Evolutionary conservation across 768 basidiomycete genomes (phyloP).

Genomic region (Leccinum uliginosum): DNA sequence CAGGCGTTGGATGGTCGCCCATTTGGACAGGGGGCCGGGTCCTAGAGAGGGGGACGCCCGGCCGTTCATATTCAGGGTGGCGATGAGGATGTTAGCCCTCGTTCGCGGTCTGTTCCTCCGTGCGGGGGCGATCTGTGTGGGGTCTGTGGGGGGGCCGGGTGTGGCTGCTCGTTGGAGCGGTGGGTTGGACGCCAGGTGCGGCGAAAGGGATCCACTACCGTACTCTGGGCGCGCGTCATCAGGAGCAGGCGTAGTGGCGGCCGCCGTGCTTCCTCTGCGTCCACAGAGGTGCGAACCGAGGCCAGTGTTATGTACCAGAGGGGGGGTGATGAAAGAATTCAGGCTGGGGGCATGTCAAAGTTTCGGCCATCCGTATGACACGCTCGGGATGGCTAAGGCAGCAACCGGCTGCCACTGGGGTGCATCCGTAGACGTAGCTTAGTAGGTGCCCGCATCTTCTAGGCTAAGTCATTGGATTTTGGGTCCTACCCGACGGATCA

Average conservation of each 20-base stretch:
- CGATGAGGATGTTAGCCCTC: not conserved
- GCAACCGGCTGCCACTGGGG: not conserved
- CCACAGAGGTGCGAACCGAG: not conserved
- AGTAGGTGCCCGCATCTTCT: not conserved
- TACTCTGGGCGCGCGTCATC: not conserved
- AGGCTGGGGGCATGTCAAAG: not conserved
- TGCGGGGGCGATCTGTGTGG: not conserved
- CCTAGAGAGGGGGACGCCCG: not conserved
- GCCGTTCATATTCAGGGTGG: not conserved
- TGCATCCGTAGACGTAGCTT: not conserved
- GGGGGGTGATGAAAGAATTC: accelerated
- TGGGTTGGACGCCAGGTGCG: not conserved
- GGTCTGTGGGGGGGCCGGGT: not conserved
- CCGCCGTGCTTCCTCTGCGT: not conserved
- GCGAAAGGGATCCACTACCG: not conserved
- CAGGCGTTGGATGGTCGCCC: not conserved
- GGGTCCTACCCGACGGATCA: not conserved
- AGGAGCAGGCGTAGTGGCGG: not conserved
- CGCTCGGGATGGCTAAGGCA: not conserved
- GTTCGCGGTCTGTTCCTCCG: not conserved
- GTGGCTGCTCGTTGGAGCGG: not conserved
- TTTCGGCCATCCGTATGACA: not conserved
- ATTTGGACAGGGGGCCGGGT: not conserved
- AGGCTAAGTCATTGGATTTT: not conserved
- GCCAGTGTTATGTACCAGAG: not conserved